Base-by-base conservation (phyloP, 805 yeast species). In the Metschnikowia baotianmanensis region DNA sequence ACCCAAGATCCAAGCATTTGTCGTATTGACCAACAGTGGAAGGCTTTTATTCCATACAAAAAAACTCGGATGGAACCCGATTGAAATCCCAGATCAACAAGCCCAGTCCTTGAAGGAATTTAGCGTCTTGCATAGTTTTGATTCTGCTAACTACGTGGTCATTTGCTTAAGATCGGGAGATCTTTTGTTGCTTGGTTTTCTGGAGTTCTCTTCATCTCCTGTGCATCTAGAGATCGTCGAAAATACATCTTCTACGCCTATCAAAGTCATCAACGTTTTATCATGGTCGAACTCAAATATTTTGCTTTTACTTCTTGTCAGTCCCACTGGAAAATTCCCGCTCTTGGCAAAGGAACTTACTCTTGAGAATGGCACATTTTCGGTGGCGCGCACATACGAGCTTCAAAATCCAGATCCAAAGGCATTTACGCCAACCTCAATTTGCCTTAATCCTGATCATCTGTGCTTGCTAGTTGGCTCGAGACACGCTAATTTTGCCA, bases 301-400 rank as follows among this genome's bases (percentile, higher is more conserved):
- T 8, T 45, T 67, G 11, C 68, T 67, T 34, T 29, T 78, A 0
- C 54, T 84, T 13, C 55, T 74, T 5, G 93, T 85, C 50, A 78
- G 87, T 12, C 90, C 93, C 30, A 80, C 83, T 52, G 82, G 84
- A 1, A 65, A 61, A 3, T 80, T 77, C 34, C 76, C 78, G 3
- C 68, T 84, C 34, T 45, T 71, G 3, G 56, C 78, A 15, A 52
- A 69, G 38, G 65, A 64, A 27, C 50, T 81, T 31, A 16, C 35
- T 10, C 26, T 22, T 16, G 51, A 60, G 20, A 28, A 31, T 9
- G 38, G 35, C 8, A 34, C 33, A 15, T 46, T 40, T 1, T 24
- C 22, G 1, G 52, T 75, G 2, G 52, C 57, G 2, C 27, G 69
- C 3, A 22, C 17, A 9, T 30, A 31, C 20, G 40, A 59, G 47